Conservation (phyloP, 169 alveolate genomes). For the Plasmodium coatneyi region DNA sequence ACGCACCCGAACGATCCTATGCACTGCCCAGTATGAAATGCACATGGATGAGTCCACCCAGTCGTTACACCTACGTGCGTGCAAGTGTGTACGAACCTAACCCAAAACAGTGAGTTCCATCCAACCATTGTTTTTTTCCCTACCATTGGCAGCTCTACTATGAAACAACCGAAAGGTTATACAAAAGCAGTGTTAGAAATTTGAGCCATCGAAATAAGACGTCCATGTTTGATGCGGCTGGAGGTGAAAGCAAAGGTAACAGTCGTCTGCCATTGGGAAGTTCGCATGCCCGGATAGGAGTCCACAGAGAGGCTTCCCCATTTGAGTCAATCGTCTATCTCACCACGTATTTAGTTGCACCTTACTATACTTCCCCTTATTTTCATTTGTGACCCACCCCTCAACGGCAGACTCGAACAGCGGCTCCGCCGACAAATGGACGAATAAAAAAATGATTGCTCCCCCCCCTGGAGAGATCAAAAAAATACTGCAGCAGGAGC, state of each 20-base stretch:
- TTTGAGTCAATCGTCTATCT: background rate
- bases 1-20: background rate
- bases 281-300: background rate
- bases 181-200: conserved; percentile 24
- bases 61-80: background rate
- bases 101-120: background rate
- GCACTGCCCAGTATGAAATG: background rate
- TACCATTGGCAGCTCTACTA: background rate
- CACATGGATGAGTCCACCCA: background rate
- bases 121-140: background rate
- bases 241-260: background rate
- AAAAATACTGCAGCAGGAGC: conserved; percentile 11
- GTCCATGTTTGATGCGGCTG: conserved; percentile 21
- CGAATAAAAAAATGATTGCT: conserved; percentile 1
- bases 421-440: background rate
- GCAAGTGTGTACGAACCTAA: background rate
- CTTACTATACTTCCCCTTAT: background rate
- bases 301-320: background rate
- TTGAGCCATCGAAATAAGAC: conserved; percentile 39
- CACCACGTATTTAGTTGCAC: background rate
- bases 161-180: conserved; percentile 2
- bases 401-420: background rate
- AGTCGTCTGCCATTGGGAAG: background rate
- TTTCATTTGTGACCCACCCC: background rate
- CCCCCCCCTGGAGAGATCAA: conserved; percentile 10